phyloP scores from a whole-genome alignment of 2,329 filamentous ascomycete genomes.

The Botrytis squamosa region DNA sequence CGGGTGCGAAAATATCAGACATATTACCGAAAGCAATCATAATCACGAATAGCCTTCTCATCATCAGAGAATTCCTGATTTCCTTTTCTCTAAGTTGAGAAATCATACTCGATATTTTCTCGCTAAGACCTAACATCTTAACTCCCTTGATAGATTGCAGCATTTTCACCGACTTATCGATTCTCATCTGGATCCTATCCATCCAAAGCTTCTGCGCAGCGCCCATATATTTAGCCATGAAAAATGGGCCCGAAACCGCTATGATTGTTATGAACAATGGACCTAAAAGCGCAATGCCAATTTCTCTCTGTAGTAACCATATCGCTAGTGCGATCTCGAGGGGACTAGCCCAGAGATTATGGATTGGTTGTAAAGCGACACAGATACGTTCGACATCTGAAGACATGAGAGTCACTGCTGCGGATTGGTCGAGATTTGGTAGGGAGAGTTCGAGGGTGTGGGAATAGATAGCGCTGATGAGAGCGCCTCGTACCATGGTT shows the following conservation, averaged over 20 bases:
- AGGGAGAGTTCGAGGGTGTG: not conserved
- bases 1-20: not conserved
- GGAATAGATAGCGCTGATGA: not conserved
- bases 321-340: slow-evolving; percentile 43
- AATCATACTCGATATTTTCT: not conserved
- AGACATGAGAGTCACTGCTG: slow-evolving; percentile 48
- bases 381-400: slow-evolving; percentile 38
- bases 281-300: slow-evolving; percentile 28
- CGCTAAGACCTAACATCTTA: not conserved
- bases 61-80: not conserved
- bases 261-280: not conserved
- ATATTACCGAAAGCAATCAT: not conserved
- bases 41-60: not conserved
- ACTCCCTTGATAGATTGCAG: not conserved
- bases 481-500: slow-evolving; percentile 14
- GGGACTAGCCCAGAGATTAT: slow-evolving; percentile 44
- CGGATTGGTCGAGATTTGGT: slow-evolving; percentile 25
- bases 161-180: not conserved
- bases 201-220: not conserved
- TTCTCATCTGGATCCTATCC: not conserved
- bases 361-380: slow-evolving; percentile 31
- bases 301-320: slow-evolving; percentile 41
- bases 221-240: not conserved
- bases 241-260: not conserved
- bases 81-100: not conserved